A percentile compares a stretch with the other conserved stretches of the same genome.
phyloP scores from a whole-genome alignment of 805 yeast species.

The Candida vartiovaarae region DNA sequence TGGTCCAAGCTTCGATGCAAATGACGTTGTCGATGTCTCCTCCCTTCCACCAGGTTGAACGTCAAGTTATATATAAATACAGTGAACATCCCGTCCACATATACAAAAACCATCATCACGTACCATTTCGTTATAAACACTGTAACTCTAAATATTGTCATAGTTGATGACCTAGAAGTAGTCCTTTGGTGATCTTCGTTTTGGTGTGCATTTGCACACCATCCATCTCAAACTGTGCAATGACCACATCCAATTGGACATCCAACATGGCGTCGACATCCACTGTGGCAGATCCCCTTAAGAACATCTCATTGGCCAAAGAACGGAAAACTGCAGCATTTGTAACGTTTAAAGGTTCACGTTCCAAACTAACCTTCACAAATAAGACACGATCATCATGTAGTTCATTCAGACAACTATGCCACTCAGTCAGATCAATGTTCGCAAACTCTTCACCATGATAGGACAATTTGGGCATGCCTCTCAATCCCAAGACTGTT shows the following conservation, averaged over 20 bases:
- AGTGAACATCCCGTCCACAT: background rate
- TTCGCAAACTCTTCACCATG: slow-evolving; percentile 35
- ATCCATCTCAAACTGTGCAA: slow-evolving; percentile 29
- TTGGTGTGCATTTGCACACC: slow-evolving; percentile 22
- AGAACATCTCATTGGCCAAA: slow-evolving; percentile 36
- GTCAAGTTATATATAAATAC: background rate
- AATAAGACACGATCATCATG: slow-evolving; percentile 21
- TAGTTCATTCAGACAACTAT: slow-evolving; percentile 30
- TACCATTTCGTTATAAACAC: background rate
- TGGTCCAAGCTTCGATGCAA: slow-evolving; percentile 44
- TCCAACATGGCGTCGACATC: slow-evolving; percentile 33
- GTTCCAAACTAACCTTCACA: slow-evolving; percentile 33
- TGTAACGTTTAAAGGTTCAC: slow-evolving; percentile 35
- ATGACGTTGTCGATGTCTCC: slow-evolving; percentile 75
- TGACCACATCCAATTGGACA: slow-evolving; percentile 22
- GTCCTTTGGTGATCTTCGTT: slow-evolving; percentile 17
- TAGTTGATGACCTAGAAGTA: background rate
- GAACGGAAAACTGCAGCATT: slow-evolving; percentile 34
- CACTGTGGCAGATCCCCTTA: slow-evolving; percentile 32
- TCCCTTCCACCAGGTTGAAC: slow-evolving; percentile 93
- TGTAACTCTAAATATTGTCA: background rate
- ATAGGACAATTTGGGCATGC: slow-evolving; percentile 28
- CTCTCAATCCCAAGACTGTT: slow-evolving; percentile 5
- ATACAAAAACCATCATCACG: background rate
- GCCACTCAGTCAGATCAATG: slow-evolving; percentile 40